Conservation (phyloP, 371 early-diverging fungal species). For the Mortierella polycephala region DNA sequence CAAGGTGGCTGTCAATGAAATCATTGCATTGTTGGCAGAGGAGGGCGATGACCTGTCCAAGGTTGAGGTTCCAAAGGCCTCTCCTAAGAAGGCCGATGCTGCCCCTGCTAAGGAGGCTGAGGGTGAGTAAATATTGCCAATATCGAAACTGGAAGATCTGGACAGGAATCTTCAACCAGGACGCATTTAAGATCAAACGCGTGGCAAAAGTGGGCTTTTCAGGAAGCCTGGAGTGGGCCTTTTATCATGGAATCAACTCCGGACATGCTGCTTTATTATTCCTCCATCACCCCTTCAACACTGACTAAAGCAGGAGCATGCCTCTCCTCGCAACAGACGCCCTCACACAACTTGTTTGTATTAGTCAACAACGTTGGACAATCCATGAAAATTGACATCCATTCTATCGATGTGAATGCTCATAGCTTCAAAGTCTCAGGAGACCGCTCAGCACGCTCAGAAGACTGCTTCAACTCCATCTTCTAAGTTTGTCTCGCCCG, state of each 20-base stretch:
- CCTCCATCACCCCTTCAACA: neutral
- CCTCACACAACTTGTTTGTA: too few species aligned
- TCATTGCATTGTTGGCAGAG: slow-evolving; percentile 91
- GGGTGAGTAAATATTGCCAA: slow-evolving; percentile 51
- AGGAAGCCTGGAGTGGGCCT: neutral
- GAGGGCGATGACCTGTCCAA: slow-evolving; percentile 88
- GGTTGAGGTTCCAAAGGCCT: slow-evolving; percentile 71
- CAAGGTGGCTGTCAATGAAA: slow-evolving; percentile 72
- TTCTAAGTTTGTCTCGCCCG: slow-evolving; percentile 73
- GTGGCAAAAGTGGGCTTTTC: too few species aligned
- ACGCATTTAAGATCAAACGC: too few species aligned
- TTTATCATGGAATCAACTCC: neutral
- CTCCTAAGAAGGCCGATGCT: slow-evolving; percentile 24
- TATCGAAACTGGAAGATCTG: neutral
- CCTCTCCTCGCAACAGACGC: too few species aligned
- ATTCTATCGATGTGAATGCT: too few species aligned
- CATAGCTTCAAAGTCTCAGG: slow-evolving; percentile 59
- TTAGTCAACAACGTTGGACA: too few species aligned
- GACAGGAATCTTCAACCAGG: neutral
- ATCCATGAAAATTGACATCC: too few species aligned
- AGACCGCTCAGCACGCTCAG: slow-evolving; percentile 23
- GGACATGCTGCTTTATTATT: neutral
- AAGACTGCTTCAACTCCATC: slow-evolving; percentile 38
- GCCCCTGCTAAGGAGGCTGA: slow-evolving; percentile 54
- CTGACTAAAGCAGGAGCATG: too few species aligned